Percentiles rank a stretch among this genome's conserved stretches.
phyloP scores from a whole-genome alignment of 1,284 basidiomycete species.

The Peniophora sp. region DNA sequence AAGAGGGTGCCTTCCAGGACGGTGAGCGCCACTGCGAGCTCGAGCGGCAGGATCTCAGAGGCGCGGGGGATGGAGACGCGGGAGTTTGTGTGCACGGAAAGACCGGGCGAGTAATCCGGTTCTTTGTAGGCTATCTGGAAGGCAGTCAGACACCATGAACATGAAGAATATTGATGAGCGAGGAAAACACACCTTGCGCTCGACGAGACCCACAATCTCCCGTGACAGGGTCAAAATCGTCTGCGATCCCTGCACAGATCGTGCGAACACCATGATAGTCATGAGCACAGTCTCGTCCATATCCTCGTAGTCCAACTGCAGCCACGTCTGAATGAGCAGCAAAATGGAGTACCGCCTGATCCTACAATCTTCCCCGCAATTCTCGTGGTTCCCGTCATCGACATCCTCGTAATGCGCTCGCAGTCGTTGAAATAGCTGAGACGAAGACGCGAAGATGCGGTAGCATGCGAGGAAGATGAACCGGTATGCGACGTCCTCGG shows the following conservation, averaged over 20 bases:
- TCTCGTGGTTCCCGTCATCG: slow-evolving; percentile 11
- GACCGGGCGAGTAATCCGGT: neutral
- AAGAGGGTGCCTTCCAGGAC: slow-evolving; percentile 34
- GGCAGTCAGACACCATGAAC: neutral
- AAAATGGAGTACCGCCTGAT: slow-evolving; percentile 15
- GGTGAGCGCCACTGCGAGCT: slow-evolving; percentile 34
- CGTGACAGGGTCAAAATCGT: slow-evolving; percentile 23
- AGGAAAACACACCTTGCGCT: slow-evolving; percentile 13
- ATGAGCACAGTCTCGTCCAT: slow-evolving; percentile 23
- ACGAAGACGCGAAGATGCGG: slow-evolving; percentile 30
- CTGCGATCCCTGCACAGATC: slow-evolving; percentile 19
- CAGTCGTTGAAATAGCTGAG: slow-evolving; percentile 27
- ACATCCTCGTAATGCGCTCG: slow-evolving; percentile 27
- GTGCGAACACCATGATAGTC: slow-evolving; percentile 28
- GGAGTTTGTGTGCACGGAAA: neutral
- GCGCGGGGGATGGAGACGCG: neutral
- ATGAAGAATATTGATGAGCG: neutral
- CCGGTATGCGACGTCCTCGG: slow-evolving; percentile 25
- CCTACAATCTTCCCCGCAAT: neutral
- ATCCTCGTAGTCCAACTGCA: slow-evolving; percentile 21
- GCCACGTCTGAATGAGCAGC: slow-evolving; percentile 28
- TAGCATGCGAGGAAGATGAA: slow-evolving; percentile 31
- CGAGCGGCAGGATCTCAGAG: slow-evolving; percentile 22
- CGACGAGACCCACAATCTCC: slow-evolving; percentile 22
- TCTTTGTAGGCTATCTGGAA: neutral